Conservation (phyloP, 129 eudicot species). For the Cynara cardunculus region DNA sequence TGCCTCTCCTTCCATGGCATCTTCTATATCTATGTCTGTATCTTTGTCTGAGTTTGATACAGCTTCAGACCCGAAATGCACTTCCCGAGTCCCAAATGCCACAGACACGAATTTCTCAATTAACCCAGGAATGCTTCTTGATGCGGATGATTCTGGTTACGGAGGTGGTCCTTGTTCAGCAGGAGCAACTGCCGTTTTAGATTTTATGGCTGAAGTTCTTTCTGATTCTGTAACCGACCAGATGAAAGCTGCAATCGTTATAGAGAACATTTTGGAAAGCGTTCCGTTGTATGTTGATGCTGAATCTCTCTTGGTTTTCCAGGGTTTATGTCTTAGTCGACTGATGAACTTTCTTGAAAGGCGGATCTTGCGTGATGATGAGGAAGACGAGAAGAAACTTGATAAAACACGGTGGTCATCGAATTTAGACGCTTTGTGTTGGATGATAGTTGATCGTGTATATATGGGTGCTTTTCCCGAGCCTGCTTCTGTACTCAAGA, state of each 20-base stretch:
- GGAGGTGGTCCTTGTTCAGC: slow-evolving; percentile 99
- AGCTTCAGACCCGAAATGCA: slow-evolving; percentile 43
- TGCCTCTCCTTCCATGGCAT: slow-evolving; percentile 60
- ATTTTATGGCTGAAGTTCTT: slow-evolving; percentile 91
- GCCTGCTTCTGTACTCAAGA: slow-evolving; percentile 72
- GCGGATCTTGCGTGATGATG: slow-evolving; percentile 91
- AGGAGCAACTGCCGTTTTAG: slow-evolving; percentile 87
- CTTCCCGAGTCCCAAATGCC: slow-evolving; percentile 37
- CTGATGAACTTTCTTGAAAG: slow-evolving; percentile 92
- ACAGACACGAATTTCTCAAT: slow-evolving; percentile 47
- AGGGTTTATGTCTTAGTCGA: slow-evolving; percentile 91
- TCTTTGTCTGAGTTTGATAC: slow-evolving; percentile 52
- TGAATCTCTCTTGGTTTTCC: slow-evolving; percentile 79
- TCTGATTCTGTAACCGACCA: slow-evolving; percentile 92
- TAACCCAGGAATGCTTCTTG: slow-evolving; percentile 61
- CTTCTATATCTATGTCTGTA: slow-evolving; percentile 32
- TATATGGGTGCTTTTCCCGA: slow-evolving; percentile 97
- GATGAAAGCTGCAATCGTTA: slow-evolving; percentile 53
- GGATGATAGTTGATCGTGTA: slow-evolving; percentile 85
- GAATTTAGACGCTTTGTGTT: slow-evolving; percentile 79
- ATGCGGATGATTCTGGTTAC: slow-evolving; percentile 86
- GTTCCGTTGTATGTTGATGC: slow-evolving; percentile 72
- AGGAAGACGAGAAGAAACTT: slow-evolving; percentile 81
- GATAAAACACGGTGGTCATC: slow-evolving; percentile 87
- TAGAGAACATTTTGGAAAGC: slow-evolving; percentile 77